Conservation (phyloP, 345 rosid species). For the Pugionium dolabratum region DNA sequence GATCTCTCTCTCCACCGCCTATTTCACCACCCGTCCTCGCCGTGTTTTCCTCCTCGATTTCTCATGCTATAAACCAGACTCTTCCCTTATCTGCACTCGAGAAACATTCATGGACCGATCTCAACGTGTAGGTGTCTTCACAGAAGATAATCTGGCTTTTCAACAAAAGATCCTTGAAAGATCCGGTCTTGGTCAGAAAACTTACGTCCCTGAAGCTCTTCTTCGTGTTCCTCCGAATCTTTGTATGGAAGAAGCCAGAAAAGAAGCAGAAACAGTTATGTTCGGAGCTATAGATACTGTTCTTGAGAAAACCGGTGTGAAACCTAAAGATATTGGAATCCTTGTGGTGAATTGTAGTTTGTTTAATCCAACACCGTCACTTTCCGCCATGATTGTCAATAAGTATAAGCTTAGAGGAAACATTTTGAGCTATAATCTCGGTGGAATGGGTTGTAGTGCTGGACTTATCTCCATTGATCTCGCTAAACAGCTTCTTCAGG, state of each 20-base stretch:
- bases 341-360: conserved; percentile 55
- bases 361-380: conserved; percentile 55
- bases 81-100: conserved; percentile 49
- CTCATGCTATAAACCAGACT: conserved; percentile 76
- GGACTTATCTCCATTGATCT: conserved; percentile 60
- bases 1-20: conserved; percentile 61
- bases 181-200: conserved; percentile 77
- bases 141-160: conserved; percentile 62
- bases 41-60: conserved; percentile 69
- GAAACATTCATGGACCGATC: conserved; percentile 70
- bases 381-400: conserved; percentile 51
- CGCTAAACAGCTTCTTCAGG: conserved; percentile 63
- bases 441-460: conserved; percentile 67
- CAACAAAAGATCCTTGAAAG: conserved; percentile 81
- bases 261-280: conserved; percentile 49
- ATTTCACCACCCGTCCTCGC: conserved; percentile 74
- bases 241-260: conserved; percentile 48
- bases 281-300: conserved; percentile 54
- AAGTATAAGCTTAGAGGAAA: conserved; percentile 54
- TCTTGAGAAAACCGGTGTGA: conserved; percentile 49
- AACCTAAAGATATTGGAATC: conserved; percentile 51
- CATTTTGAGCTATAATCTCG: conserved; percentile 53
- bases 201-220: conserved; percentile 71
- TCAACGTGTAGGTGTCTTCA: conserved; percentile 45
- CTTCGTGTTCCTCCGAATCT: conserved; percentile 49